Evolutionary conservation across 257 asterid species (phyloP).

Genomic region (Thymus quinquecostatus): DNA sequence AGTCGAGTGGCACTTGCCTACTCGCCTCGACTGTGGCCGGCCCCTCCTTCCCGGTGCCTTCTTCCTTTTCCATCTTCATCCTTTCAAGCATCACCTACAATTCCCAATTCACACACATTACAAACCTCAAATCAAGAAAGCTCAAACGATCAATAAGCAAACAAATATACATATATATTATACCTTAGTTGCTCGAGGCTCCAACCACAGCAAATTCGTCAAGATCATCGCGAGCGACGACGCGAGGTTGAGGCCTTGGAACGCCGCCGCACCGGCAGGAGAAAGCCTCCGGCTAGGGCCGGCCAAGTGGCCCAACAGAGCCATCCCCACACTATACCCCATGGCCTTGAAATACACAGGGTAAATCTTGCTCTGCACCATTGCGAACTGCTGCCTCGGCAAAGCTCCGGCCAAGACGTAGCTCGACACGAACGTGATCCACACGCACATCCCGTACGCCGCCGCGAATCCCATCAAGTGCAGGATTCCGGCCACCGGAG

Average conservation of each 20-base stretch:
- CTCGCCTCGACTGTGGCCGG: slow-evolving; percentile 7
- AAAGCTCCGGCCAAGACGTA: slow-evolving; percentile 58
- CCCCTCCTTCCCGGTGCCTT: slow-evolving; percentile 42
- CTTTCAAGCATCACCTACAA: slow-evolving; percentile 70
- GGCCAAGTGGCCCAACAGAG: slow-evolving; percentile 59
- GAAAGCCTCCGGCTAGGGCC: slow-evolving; percentile 21
- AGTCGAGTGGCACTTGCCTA: slow-evolving; percentile 17
- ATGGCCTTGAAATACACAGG: slow-evolving; percentile 72
- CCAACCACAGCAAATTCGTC: slow-evolving; percentile 59
- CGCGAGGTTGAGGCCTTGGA: slow-evolving; percentile 51
- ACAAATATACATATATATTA: neutral
- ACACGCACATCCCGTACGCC: slow-evolving; percentile 70
- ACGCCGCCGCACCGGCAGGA: slow-evolving; percentile 20
- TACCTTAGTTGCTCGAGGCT: slow-evolving; percentile 82
- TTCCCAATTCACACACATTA: neutral
- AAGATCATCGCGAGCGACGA: slow-evolving; percentile 49
- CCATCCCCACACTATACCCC: slow-evolving; percentile 61
- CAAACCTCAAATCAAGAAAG: neutral
- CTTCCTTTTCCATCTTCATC: slow-evolving; percentile 82
- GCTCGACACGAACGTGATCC: slow-evolving; percentile 81
- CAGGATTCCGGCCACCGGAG: slow-evolving; percentile 32
- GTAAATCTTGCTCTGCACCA: slow-evolving; percentile 75
- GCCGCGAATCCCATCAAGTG: slow-evolving; percentile 62
- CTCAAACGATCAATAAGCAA: neutral
- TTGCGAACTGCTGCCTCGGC: slow-evolving; percentile 75